Evolutionary conservation across 352 stramenopile species (phyloP), one percentile per base, ranked within the genome.

Genomic region (Peronospora belbahrii): DNA sequence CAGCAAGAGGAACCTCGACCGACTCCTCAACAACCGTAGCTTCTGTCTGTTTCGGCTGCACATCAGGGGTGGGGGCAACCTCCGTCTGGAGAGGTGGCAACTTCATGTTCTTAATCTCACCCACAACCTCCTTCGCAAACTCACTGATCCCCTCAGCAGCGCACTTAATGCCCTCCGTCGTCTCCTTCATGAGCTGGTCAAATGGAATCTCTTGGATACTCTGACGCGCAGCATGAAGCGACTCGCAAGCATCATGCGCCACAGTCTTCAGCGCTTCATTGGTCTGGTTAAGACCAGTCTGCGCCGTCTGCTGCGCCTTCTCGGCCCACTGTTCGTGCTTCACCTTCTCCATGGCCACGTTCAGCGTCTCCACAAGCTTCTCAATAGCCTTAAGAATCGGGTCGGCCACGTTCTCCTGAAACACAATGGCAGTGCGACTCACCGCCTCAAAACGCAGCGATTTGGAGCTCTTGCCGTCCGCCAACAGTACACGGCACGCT

Each of bases 161-260:
- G 2, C 62, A 77, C 64, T 90, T 90, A n/a, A 93, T 68, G 36
- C 74, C 67, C 18, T 89, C 74, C 4, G 69, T 75, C 1, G 81
- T 89, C 34, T 88, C 74, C 60, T 89, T 83, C 28, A 93, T 48
- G 9, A 90, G 60, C 53, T 87, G 72, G 42, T 93, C 81, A 32
- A 93, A 88, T 6, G 80, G 78, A 25, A 90, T 88, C 25, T 93
- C 81, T 52, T 90, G 74, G 27, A 93, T 64, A 41, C 62, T 65
- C 44, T 80, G 60, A 30, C 56, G 70, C 14, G 73, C 73, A 2
- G 58, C 56, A 20, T 62, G 50, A 1, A 88, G 48, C 48, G 70
- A 81, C 51, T 83, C 65, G 45, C 72, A 64, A 7, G 73, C 70
- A 31, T 83, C 75, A 22, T 78, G 56, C 7, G 70, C 73, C 14